phyloP scores from a whole-genome alignment of 2,329 filamentous ascomycete genomes.

The Trichoderma cornu-damae region DNA sequence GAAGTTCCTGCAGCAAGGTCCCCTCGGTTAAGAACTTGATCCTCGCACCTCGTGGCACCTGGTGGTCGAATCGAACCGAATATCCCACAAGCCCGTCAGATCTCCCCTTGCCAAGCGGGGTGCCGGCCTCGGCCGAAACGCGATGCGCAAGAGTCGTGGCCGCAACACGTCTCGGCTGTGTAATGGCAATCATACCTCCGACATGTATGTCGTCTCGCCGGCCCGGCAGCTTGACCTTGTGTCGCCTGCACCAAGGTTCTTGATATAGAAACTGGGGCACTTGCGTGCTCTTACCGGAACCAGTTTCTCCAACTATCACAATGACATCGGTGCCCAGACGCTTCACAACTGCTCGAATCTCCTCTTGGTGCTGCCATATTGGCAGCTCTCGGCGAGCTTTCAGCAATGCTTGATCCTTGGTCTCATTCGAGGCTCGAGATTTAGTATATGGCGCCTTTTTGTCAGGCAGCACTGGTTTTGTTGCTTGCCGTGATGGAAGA shows the following conservation, averaged over 20 bases:
- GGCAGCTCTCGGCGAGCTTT: slow-evolving; percentile 63
- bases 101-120: slow-evolving; percentile 42
- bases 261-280: slow-evolving; percentile 81
- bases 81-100: slow-evolving; percentile 67
- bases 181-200: slow-evolving; percentile 83
- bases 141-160: slow-evolving; percentile 85
- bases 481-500: neutral
- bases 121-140: slow-evolving; percentile 71
- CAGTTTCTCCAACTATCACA: slow-evolving; percentile 86
- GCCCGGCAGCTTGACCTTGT: slow-evolving; percentile 46
- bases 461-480: neutral
- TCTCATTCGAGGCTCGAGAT: slow-evolving; percentile 19
- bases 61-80: slow-evolving; percentile 89
- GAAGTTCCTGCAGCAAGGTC: slow-evolving; percentile 89
- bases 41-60: slow-evolving; percentile 70
- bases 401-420: slow-evolving; percentile 33
- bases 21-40: slow-evolving; percentile 96
- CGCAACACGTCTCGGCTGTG: slow-evolving; percentile 87
- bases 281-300: slow-evolving; percentile 95
- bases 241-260: slow-evolving; percentile 71
- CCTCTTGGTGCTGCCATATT: slow-evolving; percentile 68
- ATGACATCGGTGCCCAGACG: slow-evolving; percentile 61
- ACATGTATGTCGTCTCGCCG: slow-evolving; percentile 45
- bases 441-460: neutral
- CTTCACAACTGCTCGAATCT: slow-evolving; percentile 61